Base-by-base conservation (phyloP, 2,329 filamentous ascomycete genomes). In the Fusarium succisae region DNA sequence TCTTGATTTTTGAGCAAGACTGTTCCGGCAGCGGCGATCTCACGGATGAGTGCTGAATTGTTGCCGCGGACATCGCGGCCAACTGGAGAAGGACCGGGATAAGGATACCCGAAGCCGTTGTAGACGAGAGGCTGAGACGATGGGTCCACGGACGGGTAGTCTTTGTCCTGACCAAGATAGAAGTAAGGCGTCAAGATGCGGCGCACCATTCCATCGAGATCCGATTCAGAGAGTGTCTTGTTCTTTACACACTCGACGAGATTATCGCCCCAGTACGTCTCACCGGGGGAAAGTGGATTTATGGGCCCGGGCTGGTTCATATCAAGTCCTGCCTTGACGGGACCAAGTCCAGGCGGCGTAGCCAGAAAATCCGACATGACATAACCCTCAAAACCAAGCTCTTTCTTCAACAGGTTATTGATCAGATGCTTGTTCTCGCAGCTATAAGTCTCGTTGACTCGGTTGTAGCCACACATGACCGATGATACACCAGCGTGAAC, bases 401-500 rank as follows among this genome's bases (percentile, higher is more conserved):
- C 88, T 5, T 84, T 86, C 78, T 90, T 94, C 55, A 94, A 82
- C 0, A 94, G 83, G 7, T 90, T 83, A 37, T 91, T 90, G 79
- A 96, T 96, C 73, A 94, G 83, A 12, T 92, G 81, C 78, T 93
- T 91, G 84, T 96, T 96, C 79, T 96, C 92, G 81, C 94, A 96
- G n/a, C 83, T 88, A 76, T 94, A 94, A 12, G 91, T 93, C 81
- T 94, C 94, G 84, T 97, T 96, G 82, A 95, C 81, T 76, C 93
- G 92, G 78, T 94, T 91, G 85, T 94, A 94, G 0, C 90, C 90
- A 81, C 90, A 91, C 90, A 92, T 92, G 69, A 90, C 89, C 1
- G 47, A 76, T 70, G 39, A 76, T 77, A n/a, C 79, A 32, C 78
- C 75, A 11, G 81, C 80, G 53, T 76, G 76, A 58, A 78, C 78